Base-by-base conservation (phyloP, 2,329 filamentous ascomycete genomes). In the Harringtonia aguacate region DNA sequence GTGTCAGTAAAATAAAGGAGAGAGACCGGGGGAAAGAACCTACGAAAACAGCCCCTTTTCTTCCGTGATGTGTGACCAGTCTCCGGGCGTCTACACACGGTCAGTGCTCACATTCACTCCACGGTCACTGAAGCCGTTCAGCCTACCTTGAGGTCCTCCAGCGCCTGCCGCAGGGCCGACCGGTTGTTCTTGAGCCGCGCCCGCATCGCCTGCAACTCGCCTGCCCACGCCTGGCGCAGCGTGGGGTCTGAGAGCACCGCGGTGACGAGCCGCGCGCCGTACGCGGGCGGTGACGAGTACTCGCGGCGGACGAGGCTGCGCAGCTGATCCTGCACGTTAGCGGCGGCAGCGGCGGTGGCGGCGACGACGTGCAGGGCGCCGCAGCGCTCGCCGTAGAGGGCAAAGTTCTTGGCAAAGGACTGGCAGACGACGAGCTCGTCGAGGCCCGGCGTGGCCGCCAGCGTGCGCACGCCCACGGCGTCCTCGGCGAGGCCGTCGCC, bases 341-440 rank as follows among this genome's bases (percentile, higher is more conserved):
- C 39, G 7, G 43, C 43, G 9, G 36, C 29, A 2, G 34, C 20
- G 1, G 36, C 36, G 2, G 30, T 15, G 13, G 12, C 7, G 5
- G 52, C 45, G n/a, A 59, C 50, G 3, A 55, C 48, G 40, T 60
- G 58, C 4, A 61, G 48, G 3, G 55, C 59, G 1, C 61, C 61
- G 21, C 52, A 55, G 13, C 61, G 52, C 49, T 65, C 59, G 2
- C 61, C 60, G 39, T 64, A 64, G 1, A 64, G 40, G 0, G 54
- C 62, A 48, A 65, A 61, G 45, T 62, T 64, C 52, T 65, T 65
- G n/a, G 60, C 58, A 41, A 64, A 63, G 0, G 60, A 62, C 49
- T 64, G 62, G 28, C 27, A 31, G 5, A 40, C 38, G 22, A 20
- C 58, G 46, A 4, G 55, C 55, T 13, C 40, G 46, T 8, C 40